These are phyloP conservation scores for Blastobotrys elegans DNA, from an alignment of 1,139 yeast genomes.

Conservation along the genomic window DNA sequence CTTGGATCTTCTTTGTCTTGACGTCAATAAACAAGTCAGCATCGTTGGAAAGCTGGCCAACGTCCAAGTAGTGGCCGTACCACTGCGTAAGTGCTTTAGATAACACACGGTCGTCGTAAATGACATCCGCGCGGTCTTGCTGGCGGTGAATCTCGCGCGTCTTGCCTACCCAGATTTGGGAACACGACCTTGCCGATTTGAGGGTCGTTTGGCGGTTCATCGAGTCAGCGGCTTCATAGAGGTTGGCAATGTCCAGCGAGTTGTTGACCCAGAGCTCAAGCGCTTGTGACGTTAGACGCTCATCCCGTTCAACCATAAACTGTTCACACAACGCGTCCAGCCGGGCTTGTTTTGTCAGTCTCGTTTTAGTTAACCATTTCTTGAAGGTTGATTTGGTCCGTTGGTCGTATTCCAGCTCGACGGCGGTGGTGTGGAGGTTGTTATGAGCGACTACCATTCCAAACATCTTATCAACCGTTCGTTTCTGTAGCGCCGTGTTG, in stretches of 20 bases:
- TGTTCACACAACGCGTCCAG: background rate
- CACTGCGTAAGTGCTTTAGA: constrained; percentile 10
- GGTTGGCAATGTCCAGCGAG: constrained; percentile 2
- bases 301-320: background rate
- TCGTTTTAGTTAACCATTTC: constrained; percentile 8
- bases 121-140: constrained; percentile 8
- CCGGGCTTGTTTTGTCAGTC: constrained; percentile 4
- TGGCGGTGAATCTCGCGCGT: background rate
- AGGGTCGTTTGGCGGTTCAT: background rate
- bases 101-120: constrained; percentile 8
- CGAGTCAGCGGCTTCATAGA: constrained; percentile 5
- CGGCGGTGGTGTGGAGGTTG: constrained; percentile 10
- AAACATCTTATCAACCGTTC: background rate
- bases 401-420: constrained; percentile 7
- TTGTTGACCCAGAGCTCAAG: constrained; percentile 4
- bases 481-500: background rate
- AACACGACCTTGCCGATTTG: background rate
- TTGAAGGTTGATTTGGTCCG: background rate
- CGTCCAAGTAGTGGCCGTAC: constrained; percentile 6
- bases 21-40: constrained; percentile 16
- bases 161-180: background rate
- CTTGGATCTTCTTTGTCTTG: constrained; percentile 16
- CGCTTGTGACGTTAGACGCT: background rate
- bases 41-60: constrained; percentile 13
- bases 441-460: background rate